phyloP scores from a whole-genome alignment of 495 filamentous ascomycete genomes.

The Podospora tetraspora region DNA sequence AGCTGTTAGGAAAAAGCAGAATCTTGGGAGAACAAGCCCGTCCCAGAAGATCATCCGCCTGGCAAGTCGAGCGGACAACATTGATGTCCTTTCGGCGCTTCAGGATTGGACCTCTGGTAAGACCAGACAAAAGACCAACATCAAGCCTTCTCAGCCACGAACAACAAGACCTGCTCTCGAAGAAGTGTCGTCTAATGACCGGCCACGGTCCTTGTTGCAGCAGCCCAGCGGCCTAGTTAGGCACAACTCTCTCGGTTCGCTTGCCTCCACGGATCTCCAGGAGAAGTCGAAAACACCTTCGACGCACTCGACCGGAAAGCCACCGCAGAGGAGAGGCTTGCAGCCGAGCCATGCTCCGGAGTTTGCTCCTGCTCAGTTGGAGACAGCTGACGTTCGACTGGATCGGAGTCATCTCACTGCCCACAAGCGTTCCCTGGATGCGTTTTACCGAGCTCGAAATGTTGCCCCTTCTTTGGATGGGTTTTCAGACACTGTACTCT shows the following conservation, averaged over 20 bases:
- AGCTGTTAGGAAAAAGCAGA: slow-evolving; percentile 53
- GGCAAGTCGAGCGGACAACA: slow-evolving; percentile 64
- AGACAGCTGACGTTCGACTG: slow-evolving; percentile 33
- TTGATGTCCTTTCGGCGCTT: slow-evolving; percentile 64
- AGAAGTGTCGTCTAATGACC: slow-evolving; percentile 30
- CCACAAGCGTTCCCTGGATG: slow-evolving; percentile 45
- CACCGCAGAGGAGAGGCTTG: neutral
- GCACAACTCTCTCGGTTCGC: slow-evolving; percentile 33
- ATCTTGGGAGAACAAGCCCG: slow-evolving; percentile 70
- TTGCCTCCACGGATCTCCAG: slow-evolving; percentile 22
- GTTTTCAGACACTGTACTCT: slow-evolving; percentile 21
- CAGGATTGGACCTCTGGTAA: slow-evolving; percentile 71
- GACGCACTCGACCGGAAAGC: slow-evolving; percentile 3
- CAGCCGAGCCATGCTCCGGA: slow-evolving; percentile 1
- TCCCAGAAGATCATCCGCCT: slow-evolving; percentile 67
- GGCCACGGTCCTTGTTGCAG: slow-evolving; percentile 16
- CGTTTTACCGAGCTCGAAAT: slow-evolving; percentile 40
- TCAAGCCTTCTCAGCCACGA: slow-evolving; percentile 22
- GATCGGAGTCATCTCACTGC: slow-evolving; percentile 29
- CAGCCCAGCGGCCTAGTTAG: slow-evolving; percentile 22
- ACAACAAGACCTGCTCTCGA: slow-evolving; percentile 22
- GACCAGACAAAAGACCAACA: slow-evolving; percentile 45
- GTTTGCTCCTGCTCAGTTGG: slow-evolving; percentile 44
- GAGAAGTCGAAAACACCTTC: slow-evolving; percentile 7
- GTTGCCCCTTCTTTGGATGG: slow-evolving; percentile 17